These are phyloP conservation scores for Exserohilum rostratum DNA, from an alignment of 2,329 filamentous ascomycete species.

Conservation along the genomic window DNA sequence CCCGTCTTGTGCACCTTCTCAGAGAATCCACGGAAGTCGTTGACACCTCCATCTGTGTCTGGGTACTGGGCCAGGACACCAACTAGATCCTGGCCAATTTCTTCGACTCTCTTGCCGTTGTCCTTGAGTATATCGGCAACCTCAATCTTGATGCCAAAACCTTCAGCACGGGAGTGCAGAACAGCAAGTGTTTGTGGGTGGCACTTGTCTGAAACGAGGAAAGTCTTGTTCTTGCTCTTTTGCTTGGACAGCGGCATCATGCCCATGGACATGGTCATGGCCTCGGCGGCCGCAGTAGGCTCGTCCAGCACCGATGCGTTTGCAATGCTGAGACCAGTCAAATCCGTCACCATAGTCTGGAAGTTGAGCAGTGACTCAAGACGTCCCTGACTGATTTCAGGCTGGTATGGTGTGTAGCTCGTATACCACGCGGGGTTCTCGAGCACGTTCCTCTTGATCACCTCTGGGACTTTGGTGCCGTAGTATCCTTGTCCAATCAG, in stretches of 20 bases:
- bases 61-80: slow-evolving; percentile 96
- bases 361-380: slow-evolving; percentile 93
- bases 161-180: slow-evolving; percentile 81
- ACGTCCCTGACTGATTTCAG: slow-evolving; percentile 94
- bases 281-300: slow-evolving; percentile 89
- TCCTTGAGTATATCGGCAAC: slow-evolving; percentile 73
- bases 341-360: slow-evolving; percentile 88
- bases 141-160: slow-evolving; percentile 85
- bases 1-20: slow-evolving; percentile 78
- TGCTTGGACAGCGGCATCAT: slow-evolving; percentile 72
- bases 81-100: slow-evolving; percentile 79
- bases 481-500: slow-evolving; percentile 91
- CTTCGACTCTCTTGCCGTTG: slow-evolving; percentile 69
- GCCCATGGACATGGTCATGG: slow-evolving; percentile 91
- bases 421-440: slow-evolving; percentile 98
- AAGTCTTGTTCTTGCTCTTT: slow-evolving; percentile 78
- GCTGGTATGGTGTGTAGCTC: slow-evolving; percentile 96
- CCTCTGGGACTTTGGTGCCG: slow-evolving; percentile 80
- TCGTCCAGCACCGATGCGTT: slow-evolving; percentile 93
- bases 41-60: slow-evolving; percentile 81
- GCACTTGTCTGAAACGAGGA: slow-evolving; percentile 79
- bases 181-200: slow-evolving; percentile 88
- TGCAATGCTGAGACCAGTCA: slow-evolving; percentile 84
- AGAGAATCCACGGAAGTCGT: slow-evolving; percentile 75
- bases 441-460: slow-evolving; percentile 90